These are phyloP conservation scores for Zymoseptoria passerinii DNA, from an alignment of 2,329 filamentous ascomycete species.

Conservation along the genomic window DNA sequence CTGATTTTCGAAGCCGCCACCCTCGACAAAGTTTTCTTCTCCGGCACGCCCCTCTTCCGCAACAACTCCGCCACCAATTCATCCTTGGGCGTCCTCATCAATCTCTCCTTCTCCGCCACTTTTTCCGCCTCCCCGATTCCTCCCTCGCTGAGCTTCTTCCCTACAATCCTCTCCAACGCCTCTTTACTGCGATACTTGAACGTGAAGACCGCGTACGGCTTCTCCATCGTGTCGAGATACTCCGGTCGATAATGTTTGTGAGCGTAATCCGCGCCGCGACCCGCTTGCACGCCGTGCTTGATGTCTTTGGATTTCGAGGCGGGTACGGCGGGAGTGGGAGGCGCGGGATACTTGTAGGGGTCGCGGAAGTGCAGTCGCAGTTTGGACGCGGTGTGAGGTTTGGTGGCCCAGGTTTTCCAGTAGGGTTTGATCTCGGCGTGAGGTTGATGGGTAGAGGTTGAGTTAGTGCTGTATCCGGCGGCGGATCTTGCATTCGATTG, in stretches of 20 bases:
- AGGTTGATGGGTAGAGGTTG: background rate
- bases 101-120: slow-evolving; percentile 15
- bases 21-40: background rate
- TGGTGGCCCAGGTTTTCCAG: slow-evolving; percentile 24
- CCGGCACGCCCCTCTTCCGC: slow-evolving; percentile 5
- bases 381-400: background rate
- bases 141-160: slow-evolving; percentile 22
- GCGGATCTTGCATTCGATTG: slow-evolving; percentile 2
- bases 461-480: background rate
- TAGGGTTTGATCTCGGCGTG: slow-evolving; percentile 26
- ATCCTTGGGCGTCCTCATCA: slow-evolving; percentile 26
- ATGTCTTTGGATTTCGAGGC: slow-evolving; percentile 10
- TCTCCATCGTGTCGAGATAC: slow-evolving; percentile 35
- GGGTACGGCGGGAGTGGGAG: slow-evolving; percentile 22
- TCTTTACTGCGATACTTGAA: slow-evolving; percentile 38
- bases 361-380: slow-evolving; percentile 14
- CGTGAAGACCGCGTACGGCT: slow-evolving; percentile 41
- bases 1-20: background rate
- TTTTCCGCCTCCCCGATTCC: slow-evolving; percentile 15
- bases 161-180: slow-evolving; percentile 28
- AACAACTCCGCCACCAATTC: slow-evolving; percentile 24
- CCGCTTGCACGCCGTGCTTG: slow-evolving; percentile 23
- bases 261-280: slow-evolving; percentile 31
- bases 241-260: slow-evolving; percentile 32
- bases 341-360: slow-evolving; percentile 26